Percentiles rank a stretch among this genome's conserved stretches.
phyloP scores from a whole-genome alignment of 2,329 filamentous ascomycete species.

The Cladophialophora psammophila region DNA sequence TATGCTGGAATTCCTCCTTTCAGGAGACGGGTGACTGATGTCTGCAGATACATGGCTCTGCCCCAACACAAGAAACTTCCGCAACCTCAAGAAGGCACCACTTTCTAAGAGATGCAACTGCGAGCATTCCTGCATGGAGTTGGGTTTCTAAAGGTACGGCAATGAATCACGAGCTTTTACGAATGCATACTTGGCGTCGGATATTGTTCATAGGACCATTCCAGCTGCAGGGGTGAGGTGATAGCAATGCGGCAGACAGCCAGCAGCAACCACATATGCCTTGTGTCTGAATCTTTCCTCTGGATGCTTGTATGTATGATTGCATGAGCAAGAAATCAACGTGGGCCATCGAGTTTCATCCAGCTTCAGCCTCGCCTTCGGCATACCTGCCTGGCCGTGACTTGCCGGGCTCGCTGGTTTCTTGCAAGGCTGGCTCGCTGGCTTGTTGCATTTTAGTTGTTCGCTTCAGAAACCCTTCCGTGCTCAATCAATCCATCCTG shows the following conservation, averaged over 20 bases:
- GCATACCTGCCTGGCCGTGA: neutral
- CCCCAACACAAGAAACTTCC: slow-evolving; percentile 92
- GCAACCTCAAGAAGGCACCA: slow-evolving; percentile 87
- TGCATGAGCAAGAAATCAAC: neutral
- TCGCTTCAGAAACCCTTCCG: slow-evolving; percentile 1
- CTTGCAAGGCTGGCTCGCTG: slow-evolving; percentile 5
- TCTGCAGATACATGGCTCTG: slow-evolving; percentile 86
- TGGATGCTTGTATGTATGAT: neutral
- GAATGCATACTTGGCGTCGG: slow-evolving; percentile 30
- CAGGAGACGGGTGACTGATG: neutral
- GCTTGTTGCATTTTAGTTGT: neutral
- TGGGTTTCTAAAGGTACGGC: slow-evolving; percentile 20
- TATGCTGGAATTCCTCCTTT: slow-evolving; percentile 49
- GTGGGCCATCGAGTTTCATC: neutral
- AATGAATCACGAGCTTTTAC: slow-evolving; percentile 31
- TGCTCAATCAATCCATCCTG: neutral
- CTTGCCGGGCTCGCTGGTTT: neutral
- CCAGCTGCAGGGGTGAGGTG: slow-evolving; percentile 4
- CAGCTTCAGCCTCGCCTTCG: slow-evolving; percentile 2
- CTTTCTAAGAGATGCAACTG: slow-evolving; percentile 46
- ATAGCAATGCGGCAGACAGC: neutral
- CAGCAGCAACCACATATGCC: neutral
- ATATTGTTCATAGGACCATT: slow-evolving; percentile 32
- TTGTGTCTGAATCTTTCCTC: neutral
- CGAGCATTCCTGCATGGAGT: slow-evolving; percentile 33